Evolutionary conservation across 169 alveolate genomes (phyloP), one percentile per base, ranked within the genome.

Genomic region (Cyclospora cayetanensis): DNA sequence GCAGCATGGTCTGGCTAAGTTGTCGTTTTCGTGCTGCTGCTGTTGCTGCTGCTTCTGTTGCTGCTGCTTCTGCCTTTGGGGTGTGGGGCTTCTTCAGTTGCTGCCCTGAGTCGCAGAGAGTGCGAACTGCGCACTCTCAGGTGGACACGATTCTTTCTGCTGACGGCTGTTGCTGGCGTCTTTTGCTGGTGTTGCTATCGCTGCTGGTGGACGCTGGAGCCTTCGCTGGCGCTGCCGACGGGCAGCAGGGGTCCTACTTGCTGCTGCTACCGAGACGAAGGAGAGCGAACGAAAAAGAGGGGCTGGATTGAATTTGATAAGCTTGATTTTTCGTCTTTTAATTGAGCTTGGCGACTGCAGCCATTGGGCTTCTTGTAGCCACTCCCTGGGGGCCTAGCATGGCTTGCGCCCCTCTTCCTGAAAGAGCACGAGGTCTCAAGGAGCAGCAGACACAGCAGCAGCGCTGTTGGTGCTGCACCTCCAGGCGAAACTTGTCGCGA

Each of bases 161-260:
- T 18, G 70, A 25, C 70, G 5, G 35, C 80, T 68, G 53, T 34
- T 35, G 80, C 80, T 68, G 80, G 15, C n/a, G n/a, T n/a, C 53
- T 34, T 12, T n/a, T 34, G 80, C 22, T 31, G 80, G 29, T 11
- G 80, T 18, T 68, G 80, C 53, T 18, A 29, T 11, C 37, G 43
- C 52, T 68, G 80, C 53, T 29, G 80, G 53, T 34, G n/a, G n/a
- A n/a, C n/a, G 80, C 80, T 68, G 80, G 34, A 35, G 80, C 80
- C 37, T 25, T 18, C 37, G 80, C 29, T 68, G 80, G 34, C 22
- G 80, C n/a, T n/a, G n/a, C n/a, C 27, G 70, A 55, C 70, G 70
- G 27, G 0, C 4, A 1, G 1, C 70, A 27, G 77, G 31, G 37
- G 41, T 9, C 46, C 35, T 66, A 22, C 0, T 66, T 66, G 77